Base-by-base conservation (phyloP, 257 asterid species). In the Fraxinus excelsior region DNA sequence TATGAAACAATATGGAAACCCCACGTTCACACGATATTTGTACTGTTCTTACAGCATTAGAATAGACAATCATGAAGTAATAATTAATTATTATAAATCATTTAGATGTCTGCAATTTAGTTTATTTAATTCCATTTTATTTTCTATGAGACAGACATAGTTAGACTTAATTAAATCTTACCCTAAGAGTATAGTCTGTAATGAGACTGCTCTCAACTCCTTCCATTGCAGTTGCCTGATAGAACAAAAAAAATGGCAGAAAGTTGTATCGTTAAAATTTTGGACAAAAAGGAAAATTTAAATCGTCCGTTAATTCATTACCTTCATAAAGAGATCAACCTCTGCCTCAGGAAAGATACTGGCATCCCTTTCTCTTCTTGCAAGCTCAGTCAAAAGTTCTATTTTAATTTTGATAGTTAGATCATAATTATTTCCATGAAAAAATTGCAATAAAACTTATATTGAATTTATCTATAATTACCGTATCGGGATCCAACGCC, bases 401-500 rank as follows among this genome's bases (percentile, higher is more conserved):
- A 80, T 1, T 8, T 71, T 21, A 34, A 51, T 5, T 37, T 40
- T 0, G 12, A 79, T 23, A 31, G 70, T 32, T 73, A 12, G 46
- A 64, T 65, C 13, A 10, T 18, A 25, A 56, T 38, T 23, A 69
- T 34, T 62, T n/a, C 35, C 51, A 76, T 46, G 58, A 37, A 49
- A 72, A 72, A 34, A 73, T 25, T 19, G 23, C 6, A 70, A 5
- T 35, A 23, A n/a, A 40, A 70, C 13, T 5, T 8, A 7, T 8
- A 19, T 21, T 58, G 66, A 62, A 73, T n/a, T 65, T 32, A 19
- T 26, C 3, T 25, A 67, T 18, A 28, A 78, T 19, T 19, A 89
- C 96, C 96, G 29, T 87, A 85, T 72, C 90, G 86, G 13, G 91
- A 78, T 42, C 96, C 94, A 76, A 82, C 86, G 8, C 96, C 96